Conservation (phyloP, 768 basidiomycete species). For the Steccherinum ochraceum region DNA sequence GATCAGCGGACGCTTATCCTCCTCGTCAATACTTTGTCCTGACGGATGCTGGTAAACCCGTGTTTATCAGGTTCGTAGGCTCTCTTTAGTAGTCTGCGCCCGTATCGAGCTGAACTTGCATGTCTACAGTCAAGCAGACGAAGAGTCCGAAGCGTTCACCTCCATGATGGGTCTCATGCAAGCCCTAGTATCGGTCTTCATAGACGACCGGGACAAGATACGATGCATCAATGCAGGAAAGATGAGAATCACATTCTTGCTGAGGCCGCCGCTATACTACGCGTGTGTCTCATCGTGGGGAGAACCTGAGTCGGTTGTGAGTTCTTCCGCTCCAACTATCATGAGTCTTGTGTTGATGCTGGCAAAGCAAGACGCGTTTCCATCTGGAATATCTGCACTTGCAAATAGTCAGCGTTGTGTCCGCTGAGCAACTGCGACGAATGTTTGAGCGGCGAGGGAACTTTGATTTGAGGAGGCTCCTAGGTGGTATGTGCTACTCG, state of each 20-base stretch:
- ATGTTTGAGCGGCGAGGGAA: constrained; percentile 89
- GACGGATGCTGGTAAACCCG: constrained; percentile 97
- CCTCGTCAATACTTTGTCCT: constrained; percentile 86
- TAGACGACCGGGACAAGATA: constrained; percentile 84
- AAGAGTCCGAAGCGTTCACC: constrained; percentile 60
- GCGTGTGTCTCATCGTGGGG: constrained; percentile 90
- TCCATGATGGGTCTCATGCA: constrained; percentile 90
- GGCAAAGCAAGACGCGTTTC: constrained; percentile 76
- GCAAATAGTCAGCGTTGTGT: constrained; percentile 87
- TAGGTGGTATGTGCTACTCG: constrained; percentile 39
- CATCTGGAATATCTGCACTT: constrained; percentile 95
- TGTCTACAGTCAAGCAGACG: constrained; percentile 34
- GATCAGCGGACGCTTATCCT: constrained; percentile 24
- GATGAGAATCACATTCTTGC: constrained; percentile 80
- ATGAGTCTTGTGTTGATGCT: constrained; percentile 27
- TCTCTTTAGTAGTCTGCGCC: not conserved
- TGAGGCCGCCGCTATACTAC: constrained; percentile 86
- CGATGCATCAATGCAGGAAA: constrained; percentile 79
- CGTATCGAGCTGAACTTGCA: not conserved
- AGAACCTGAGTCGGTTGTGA: constrained; percentile 92
- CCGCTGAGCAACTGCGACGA: constrained; percentile 72
- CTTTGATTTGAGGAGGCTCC: constrained; percentile 77
- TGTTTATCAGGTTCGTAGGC: constrained; percentile 77
- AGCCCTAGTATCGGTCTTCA: constrained; percentile 91
- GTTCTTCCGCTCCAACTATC: constrained; percentile 28